phyloP scores from a whole-genome alignment of 805 yeast genomes.

The Yarrowia bubula region DNA sequence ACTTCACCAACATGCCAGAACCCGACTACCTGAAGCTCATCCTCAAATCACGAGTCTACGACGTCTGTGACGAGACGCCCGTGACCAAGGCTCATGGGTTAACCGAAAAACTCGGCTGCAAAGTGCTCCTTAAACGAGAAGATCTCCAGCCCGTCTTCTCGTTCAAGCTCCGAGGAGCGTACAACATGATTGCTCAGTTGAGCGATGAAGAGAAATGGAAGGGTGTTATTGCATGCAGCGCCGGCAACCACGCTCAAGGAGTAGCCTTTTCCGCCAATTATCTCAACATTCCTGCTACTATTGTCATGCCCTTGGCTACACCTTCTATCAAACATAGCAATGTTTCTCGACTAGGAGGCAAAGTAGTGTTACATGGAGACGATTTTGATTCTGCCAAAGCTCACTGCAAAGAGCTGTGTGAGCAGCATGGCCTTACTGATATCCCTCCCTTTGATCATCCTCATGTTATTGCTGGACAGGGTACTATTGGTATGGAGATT shows the following conservation, averaged over 20 bases:
- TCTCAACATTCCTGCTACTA: conserved; percentile 87
- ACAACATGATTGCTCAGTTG: conserved; percentile 91
- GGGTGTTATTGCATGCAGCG: conserved; percentile 97
- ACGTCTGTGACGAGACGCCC: conserved; percentile 90
- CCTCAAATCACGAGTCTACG: conserved; percentile 89
- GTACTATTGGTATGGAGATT: conserved; percentile 92
- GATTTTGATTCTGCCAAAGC: conserved; percentile 94
- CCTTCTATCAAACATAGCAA: conserved; percentile 92
- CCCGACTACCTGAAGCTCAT: conserved; percentile 95
- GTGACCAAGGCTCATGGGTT: conserved; percentile 70
- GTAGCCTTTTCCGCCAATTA: conserved; percentile 89
- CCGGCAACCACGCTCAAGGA: conserved; percentile 99
- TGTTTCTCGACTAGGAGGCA: conserved; percentile 88
- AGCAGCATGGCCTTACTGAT: conserved; percentile 71
- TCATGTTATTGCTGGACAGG: conserved; percentile 97
- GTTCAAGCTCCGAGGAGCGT: conserved; percentile 95
- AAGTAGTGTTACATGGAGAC: conserved; percentile 88
- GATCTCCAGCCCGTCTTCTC: conserved; percentile 93
- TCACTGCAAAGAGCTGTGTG: conserved; percentile 74
- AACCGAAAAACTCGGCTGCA: conserved; percentile 71
- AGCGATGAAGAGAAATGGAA: conserved; percentile 54
- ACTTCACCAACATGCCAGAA: background rate
- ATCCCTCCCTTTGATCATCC: conserved; percentile 99
- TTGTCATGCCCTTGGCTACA: conserved; percentile 97
- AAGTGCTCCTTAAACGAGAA: conserved; percentile 81